phyloP scores from a whole-genome alignment of 768 basidiomycete genomes.

The Amanita thiersii region DNA sequence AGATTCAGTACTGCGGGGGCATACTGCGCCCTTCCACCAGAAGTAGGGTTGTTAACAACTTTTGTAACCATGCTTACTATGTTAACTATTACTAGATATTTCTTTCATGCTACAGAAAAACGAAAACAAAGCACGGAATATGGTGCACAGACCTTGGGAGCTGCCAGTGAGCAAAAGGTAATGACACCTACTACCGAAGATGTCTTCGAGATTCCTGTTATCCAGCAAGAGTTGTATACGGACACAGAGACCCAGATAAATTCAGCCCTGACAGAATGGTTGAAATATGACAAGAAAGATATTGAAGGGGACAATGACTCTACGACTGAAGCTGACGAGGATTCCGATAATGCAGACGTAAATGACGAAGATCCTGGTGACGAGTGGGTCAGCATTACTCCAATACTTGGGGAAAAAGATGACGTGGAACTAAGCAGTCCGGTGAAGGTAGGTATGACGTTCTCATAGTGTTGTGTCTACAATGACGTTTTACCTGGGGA shows the following conservation, averaged over 20 bases:
- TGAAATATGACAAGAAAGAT: slow-evolving; percentile 32
- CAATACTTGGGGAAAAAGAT: slow-evolving; percentile 19
- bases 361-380: slow-evolving; percentile 14
- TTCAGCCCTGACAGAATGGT: slow-evolving; percentile 48
- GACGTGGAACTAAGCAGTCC: slow-evolving; percentile 14
- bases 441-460: slow-evolving; percentile 1
- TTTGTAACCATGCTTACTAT: slow-evolving; percentile 1
- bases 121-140: slow-evolving; percentile 48
- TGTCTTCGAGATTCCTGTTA: too few species aligned
- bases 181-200: slow-evolving; percentile 15
- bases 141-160: slow-evolving; percentile 16
- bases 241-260: slow-evolving; percentile 28
- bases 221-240: too few species aligned
- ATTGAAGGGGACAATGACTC: slow-evolving; percentile 25
- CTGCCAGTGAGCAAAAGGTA: slow-evolving; percentile 13
- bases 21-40: slow-evolving; percentile 53
- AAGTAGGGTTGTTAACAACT: slow-evolving; percentile 36
- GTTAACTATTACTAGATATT: slow-evolving; percentile 47
- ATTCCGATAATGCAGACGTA: slow-evolving; percentile 56
- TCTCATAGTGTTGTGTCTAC: too few species aligned
- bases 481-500: background rate
- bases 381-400: slow-evolving; percentile 7
- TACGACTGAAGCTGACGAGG: slow-evolving; percentile 49
- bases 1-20: slow-evolving; percentile 60
- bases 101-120: slow-evolving; percentile 61